Base-by-base conservation (phyloP, 2,329 filamentous ascomycete genomes). In the Zopfia rhizophila region DNA sequence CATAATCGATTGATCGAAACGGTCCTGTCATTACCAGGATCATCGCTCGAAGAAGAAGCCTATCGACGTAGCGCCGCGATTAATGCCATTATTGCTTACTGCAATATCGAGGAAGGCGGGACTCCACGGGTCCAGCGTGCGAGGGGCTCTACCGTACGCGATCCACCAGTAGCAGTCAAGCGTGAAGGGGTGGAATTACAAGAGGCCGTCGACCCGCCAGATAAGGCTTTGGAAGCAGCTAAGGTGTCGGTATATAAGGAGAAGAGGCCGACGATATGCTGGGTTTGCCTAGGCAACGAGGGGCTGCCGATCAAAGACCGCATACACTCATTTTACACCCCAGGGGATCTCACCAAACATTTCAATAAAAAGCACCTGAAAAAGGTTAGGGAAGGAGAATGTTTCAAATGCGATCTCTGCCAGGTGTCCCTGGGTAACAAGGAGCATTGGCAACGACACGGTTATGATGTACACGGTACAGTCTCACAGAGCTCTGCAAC, bases 241-340 rank as follows among this genome's bases (percentile, higher is more conserved):
- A 50, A 48, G 35, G 18, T 50, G 24, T 46, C 35, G 19, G 33
- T 48, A 13, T 48, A 47, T 19, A 27, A 38, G 28, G 36, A 46
- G 17, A 33, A 48, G 36, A 29, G 43, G 24, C 44, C 44, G 18
- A 51, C 18, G 32, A 40, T 38, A 48, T 51, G 30, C 32, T 46
- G 42, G 7, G n/a, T 51, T 7, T 51, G 31, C 32, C 24, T 51
- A n/a, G 44, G 32, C 12, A 51, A 51, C 29, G 36, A 37, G 12
- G 38, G 23, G 11, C 22, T 36, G 19, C 33, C 35, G 5, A 29
- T 30, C 7, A 16, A 16, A 18, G 12, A 40, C 5, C 25, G 25
- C 7, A 21, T 40, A 16, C 7, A 17, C 24, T 21, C 25, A 12
- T 40, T 40, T 23, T 13, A 12, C 12, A 30, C 18, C 6, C 28